These are phyloP conservation scores for Boechera stricta DNA, from an alignment of 345 rosid genomes.

Conservation along the genomic window DNA sequence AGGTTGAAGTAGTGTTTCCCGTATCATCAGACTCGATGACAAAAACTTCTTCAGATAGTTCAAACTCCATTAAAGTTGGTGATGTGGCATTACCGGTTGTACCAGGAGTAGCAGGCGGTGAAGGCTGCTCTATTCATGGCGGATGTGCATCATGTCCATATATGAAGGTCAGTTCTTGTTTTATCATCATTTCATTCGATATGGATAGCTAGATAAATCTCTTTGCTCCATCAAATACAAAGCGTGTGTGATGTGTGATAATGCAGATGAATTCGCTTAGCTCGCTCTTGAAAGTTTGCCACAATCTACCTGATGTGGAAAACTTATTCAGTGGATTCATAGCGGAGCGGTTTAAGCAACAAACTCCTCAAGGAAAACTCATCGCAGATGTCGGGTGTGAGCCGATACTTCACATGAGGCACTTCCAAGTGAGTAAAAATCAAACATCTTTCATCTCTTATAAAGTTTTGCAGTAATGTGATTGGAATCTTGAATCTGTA, in stretches of 20 bases:
- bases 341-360: constrained; percentile 70
- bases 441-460: neutral
- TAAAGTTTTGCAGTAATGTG: neutral
- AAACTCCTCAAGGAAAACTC: constrained; percentile 78
- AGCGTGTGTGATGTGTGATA: constrained; percentile 37
- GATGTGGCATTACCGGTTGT: constrained; percentile 69
- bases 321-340: constrained; percentile 52
- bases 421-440: constrained; percentile 72
- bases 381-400: constrained; percentile 97
- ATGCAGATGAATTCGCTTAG: constrained; percentile 91
- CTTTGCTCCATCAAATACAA: neutral
- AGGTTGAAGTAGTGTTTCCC: constrained; percentile 89
- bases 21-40: constrained; percentile 91
- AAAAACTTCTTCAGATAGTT: constrained; percentile 55
- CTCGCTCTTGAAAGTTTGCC: constrained; percentile 78
- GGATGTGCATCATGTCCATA: constrained; percentile 99
- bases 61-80: constrained; percentile 50
- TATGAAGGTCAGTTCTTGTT: constrained; percentile 72
- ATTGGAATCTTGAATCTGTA: constrained; percentile 14
- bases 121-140: constrained; percentile 94
- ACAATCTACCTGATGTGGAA: constrained; percentile 67
- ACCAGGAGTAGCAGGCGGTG: constrained; percentile 95
- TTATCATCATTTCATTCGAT: neutral
- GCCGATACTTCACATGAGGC: constrained; percentile 97
- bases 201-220: neutral